A percentile compares a stretch with the other conserved stretches of the same genome.
These are phyloP conservation scores for Chondrus crispus DNA, from an alignment of 23 red algal species.

Conservation along the genomic window DNA sequence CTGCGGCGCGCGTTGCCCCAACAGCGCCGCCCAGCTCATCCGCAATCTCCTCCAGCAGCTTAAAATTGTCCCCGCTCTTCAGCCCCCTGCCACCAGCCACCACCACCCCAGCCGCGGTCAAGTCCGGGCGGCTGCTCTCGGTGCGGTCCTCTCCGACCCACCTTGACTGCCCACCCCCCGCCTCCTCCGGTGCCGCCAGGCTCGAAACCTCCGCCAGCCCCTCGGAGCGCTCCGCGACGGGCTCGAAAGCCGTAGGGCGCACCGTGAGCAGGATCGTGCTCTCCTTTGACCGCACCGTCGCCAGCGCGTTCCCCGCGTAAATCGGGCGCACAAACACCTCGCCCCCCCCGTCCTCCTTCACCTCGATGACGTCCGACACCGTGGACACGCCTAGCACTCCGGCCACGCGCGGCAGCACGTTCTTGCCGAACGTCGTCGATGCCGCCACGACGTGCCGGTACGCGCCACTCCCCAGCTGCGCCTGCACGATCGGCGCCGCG, in stretches of 20 bases:
- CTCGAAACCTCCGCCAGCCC: slow-evolving; percentile 11
- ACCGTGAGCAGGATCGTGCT: slow-evolving; percentile 65
- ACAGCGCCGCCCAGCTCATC: slow-evolving; percentile 79
- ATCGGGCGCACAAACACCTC: slow-evolving; percentile 89
- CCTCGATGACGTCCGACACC: slow-evolving; percentile 78
- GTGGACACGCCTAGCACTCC: slow-evolving; percentile 61
- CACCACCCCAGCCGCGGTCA: slow-evolving; percentile 75
- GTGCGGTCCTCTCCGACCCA: slow-evolving; percentile 67
- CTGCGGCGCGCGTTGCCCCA: slow-evolving; percentile 92
- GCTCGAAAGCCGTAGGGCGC: slow-evolving; percentile 72
- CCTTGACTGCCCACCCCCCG: background rate
- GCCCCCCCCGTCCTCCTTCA: slow-evolving; percentile 32
- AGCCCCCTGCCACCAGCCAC: slow-evolving; percentile 89
- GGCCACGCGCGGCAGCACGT: slow-evolving; percentile 85
- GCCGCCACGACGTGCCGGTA: slow-evolving; percentile 70
- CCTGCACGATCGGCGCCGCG: slow-evolving; percentile 25
- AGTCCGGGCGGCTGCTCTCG: slow-evolving; percentile 52
- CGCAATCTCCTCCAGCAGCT: slow-evolving; percentile 78
- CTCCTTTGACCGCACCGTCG: slow-evolving; percentile 66
- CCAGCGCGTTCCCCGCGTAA: slow-evolving; percentile 92
- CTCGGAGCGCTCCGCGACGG: slow-evolving; percentile 29
- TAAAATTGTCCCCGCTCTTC: slow-evolving; percentile 83
- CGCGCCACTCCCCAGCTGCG: background rate
- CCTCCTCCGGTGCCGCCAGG: background rate
- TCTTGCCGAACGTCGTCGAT: slow-evolving; percentile 85